Base-by-base conservation (phyloP, 2,329 filamentous ascomycete species). In the Corynespora cassiicola region DNA sequence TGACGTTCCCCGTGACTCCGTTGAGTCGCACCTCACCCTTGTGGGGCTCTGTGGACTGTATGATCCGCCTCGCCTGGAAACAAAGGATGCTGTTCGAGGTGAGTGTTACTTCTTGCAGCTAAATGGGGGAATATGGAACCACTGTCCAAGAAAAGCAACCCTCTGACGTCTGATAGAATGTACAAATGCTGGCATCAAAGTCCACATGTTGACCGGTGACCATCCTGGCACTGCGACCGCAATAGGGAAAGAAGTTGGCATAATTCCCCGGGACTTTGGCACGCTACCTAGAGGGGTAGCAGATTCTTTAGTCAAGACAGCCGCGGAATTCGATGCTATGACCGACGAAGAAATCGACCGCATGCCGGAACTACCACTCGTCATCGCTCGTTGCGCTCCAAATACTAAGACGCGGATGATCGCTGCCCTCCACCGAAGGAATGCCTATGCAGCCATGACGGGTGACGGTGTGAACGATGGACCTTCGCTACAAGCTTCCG, bases 21-120 rank as follows among this genome's bases (percentile, higher is more conserved):
- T 45, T 9, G 42, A 45, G 15, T 28, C 21, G 7, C 37, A 45
- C 16, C 22, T 37, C 9, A 36, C 38, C 8, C 25, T 50, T 6
- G 78, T 87, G 7, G 90, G 90, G 7, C 76, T 95, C 7, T 82
- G 85, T 28, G 88, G 88, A 36, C 84, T 94, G 43, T 90, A 91
- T 61, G 88, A 94, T 54, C 88, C 88, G 4, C 88, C 88, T 27
- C 86, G 88, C 2, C 80, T 81, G 5, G 88, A 92, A 69, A 88
- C 88, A 1, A 85, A 84, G 11, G 77, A 56, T 10, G 64, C 67
- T 15, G 69, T 72, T n/a, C 11, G 69, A 48, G n/a, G n/a, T n/a
- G n/a, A n/a, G n/a, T n/a, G n/a, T n/a, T n/a, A n/a, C n/a, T n/a
- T n/a, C n/a, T n/a, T n/a, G n/a, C n/a, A n/a, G n/a, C n/a, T n/a